Evolutionary conservation across 2,329 filamentous ascomycete species (phyloP).

Genomic region (Botryotinia narcissicola): DNA sequence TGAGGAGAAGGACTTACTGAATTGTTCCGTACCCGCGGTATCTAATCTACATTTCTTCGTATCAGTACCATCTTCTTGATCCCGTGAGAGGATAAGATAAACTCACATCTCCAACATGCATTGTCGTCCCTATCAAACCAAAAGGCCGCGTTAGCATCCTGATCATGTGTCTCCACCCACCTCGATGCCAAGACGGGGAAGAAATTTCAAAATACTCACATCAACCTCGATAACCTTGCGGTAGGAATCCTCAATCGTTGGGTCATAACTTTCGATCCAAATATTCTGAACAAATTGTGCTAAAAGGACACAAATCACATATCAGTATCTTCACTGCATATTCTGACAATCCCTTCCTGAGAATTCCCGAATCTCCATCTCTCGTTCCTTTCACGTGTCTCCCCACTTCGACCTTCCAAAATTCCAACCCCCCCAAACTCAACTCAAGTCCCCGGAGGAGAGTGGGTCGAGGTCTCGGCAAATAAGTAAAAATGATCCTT

Average conservation of each 20-base stretch:
- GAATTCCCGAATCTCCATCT: background rate
- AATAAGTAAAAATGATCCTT: conserved; percentile 34
- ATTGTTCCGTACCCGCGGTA: conserved; percentile 73
- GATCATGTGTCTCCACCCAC: conserved; percentile 17
- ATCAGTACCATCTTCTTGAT: conserved; percentile 23
- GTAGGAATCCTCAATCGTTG: conserved; percentile 61
- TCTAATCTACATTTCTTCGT: conserved; percentile 51
- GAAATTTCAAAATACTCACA: conserved; percentile 46
- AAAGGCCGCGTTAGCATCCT: conserved; percentile 5
- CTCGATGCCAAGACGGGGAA: background rate
- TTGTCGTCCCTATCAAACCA: conserved; percentile 57
- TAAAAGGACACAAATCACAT: conserved; percentile 34
- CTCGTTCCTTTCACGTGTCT: background rate
- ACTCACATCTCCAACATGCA: conserved; percentile 68
- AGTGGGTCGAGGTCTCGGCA: conserved; percentile 19
- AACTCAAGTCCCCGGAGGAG: background rate
- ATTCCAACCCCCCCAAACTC: background rate
- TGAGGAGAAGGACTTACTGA: conserved; percentile 57
- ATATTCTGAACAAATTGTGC: conserved; percentile 76
- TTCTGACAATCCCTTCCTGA: background rate
- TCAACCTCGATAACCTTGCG: conserved; percentile 64
- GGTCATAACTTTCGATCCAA: conserved; percentile 69
- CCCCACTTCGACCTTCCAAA: background rate
- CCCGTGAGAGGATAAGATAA: conserved; percentile 14
- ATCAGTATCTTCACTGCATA: background rate